Conservation (phyloP, 225 moss, liverwort and hornwort species). For the Antitrichia curtipendula region DNA sequence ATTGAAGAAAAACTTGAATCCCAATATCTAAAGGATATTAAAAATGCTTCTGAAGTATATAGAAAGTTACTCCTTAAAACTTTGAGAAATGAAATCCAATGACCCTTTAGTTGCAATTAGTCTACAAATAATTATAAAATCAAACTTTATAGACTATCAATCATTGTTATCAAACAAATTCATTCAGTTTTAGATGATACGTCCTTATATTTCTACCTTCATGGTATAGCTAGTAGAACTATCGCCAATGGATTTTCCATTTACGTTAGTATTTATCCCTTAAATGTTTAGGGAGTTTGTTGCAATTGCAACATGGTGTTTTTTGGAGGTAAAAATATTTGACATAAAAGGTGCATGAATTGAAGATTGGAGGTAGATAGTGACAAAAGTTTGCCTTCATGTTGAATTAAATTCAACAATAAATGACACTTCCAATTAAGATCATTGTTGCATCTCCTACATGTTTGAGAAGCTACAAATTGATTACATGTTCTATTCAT, state of each 20-base stretch:
- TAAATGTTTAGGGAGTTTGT: not conserved
- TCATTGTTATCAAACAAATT: not conserved
- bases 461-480: not conserved
- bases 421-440: not conserved
- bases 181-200: not conserved
- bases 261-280: not conserved
- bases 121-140: not conserved
- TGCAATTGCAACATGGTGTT: not conserved
- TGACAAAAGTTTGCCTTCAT: not conserved
- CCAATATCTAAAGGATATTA: too few relatives aligned
- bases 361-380: not conserved
- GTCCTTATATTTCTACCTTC: not conserved
- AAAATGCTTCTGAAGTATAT: too few relatives aligned
- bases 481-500: not conserved
- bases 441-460: not conserved
- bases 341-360: not conserved
- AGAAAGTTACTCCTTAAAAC: too few relatives aligned
- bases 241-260: not conserved
- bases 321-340: not conserved
- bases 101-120: not conserved
- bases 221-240: not conserved
- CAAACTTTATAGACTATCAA: not conserved
- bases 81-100: too few relatives aligned
- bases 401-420: not conserved
- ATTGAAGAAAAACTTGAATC: too few relatives aligned